Conservation (phyloP, 495 filamentous ascomycete genomes). For the Xylaria venustula region DNA sequence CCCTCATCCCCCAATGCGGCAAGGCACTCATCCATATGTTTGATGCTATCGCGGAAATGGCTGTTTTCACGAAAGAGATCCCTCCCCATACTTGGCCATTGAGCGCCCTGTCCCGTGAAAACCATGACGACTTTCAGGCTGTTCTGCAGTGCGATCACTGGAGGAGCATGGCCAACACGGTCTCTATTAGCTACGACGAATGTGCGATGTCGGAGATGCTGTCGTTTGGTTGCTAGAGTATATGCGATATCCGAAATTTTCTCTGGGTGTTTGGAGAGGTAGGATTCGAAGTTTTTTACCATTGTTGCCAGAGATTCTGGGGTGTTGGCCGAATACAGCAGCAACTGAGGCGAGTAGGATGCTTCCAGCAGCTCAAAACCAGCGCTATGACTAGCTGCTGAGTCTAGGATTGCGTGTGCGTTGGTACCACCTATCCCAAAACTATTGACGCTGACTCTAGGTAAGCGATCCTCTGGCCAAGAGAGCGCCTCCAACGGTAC, state of each 20-base stretch:
- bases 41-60: not conserved
- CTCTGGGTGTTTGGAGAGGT: not conserved
- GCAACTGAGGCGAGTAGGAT: not conserved
- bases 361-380: too few relatives aligned
- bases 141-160: not conserved
- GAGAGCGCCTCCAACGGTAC: conserved; percentile 25
- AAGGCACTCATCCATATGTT: not conserved
- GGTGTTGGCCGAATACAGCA: conserved; percentile 21
- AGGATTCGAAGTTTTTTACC: conserved; percentile 3
- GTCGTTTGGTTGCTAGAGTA: conserved; percentile 17
- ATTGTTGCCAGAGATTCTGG: conserved; percentile 10
- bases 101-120: conserved; percentile 29
- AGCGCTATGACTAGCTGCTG: too few relatives aligned
- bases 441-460: conserved; percentile 45
- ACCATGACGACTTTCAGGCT: conserved; percentile 17
- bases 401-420: conserved; percentile 29
- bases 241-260: conserved; percentile 19
- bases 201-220: conserved; percentile 21
- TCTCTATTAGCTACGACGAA: conserved; percentile 2
- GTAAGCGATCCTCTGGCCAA: conserved; percentile 21
- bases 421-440: conserved; percentile 57
- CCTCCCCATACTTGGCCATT: conserved; percentile 30
- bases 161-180: not conserved
- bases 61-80: conserved; percentile 8
- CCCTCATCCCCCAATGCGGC: not conserved